Conservation (phyloP, 1,139 yeast genomes). For the Magnusiomyces ingens region DNA sequence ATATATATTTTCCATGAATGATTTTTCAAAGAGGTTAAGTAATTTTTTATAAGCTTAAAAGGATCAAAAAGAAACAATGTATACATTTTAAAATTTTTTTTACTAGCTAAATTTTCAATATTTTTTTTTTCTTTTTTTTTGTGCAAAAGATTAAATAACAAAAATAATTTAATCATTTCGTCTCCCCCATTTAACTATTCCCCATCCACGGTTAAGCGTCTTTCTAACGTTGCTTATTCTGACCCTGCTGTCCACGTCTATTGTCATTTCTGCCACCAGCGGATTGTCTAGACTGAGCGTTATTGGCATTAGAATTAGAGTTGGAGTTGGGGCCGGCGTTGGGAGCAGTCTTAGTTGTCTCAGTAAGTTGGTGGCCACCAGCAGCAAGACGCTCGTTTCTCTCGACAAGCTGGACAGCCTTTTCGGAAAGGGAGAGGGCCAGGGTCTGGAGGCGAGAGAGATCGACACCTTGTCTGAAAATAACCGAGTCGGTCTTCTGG, state of each 20-base stretch:
- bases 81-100: neutral
- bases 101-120: neutral
- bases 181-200: neutral
- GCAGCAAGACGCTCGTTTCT: constrained; percentile 80
- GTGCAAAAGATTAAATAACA: neutral
- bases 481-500: constrained; percentile 51
- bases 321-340: neutral
- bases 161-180: neutral
- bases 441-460: constrained; percentile 82
- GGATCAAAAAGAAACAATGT: neutral
- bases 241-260: neutral
- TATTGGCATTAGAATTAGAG: neutral
- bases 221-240: neutral
- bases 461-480: constrained; percentile 67
- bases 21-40: neutral
- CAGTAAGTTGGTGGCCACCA: constrained; percentile 51
- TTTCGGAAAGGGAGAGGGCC: constrained; percentile 82
- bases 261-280: constrained; percentile 3
- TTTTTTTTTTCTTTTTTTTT: neutral
- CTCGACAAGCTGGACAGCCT: constrained; percentile 72
- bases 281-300: neutral
- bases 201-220: neutral
- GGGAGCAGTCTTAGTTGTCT: constrained; percentile 10
- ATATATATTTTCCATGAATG: neutral
- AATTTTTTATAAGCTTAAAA: neutral